These are phyloP conservation scores for Magnusiomyces starmeri DNA, from an alignment of 1,139 yeast species.

Conservation along the genomic window DNA sequence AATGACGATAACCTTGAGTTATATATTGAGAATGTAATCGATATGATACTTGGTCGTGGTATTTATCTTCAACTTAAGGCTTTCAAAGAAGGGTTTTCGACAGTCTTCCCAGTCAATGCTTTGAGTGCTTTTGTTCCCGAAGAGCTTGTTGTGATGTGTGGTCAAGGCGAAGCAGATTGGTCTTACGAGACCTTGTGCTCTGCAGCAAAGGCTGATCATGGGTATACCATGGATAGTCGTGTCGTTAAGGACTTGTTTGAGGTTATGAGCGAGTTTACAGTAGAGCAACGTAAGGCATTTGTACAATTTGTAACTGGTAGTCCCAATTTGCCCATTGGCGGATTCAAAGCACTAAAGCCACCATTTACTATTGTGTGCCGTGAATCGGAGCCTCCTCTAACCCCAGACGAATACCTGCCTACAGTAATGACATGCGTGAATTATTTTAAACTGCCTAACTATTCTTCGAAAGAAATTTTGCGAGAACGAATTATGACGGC, in stretches of 20 bases:
- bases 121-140: conserved; percentile 62
- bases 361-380: conserved; percentile 83
- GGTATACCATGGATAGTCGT: conserved; percentile 66
- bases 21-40: conserved; percentile 54
- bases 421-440: conserved; percentile 99
- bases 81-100: conserved; percentile 75
- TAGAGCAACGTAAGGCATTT: conserved; percentile 58
- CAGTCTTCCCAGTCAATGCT: conserved; percentile 74
- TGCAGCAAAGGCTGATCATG: conserved; percentile 81
- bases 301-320: conserved; percentile 89
- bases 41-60: conserved; percentile 58
- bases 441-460: conserved; percentile 81
- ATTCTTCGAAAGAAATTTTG: conserved; percentile 58
- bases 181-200: conserved; percentile 47
- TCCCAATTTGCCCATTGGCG: conserved; percentile 90
- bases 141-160: conserved; percentile 66
- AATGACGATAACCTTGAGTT: conserved; percentile 47
- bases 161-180: conserved; percentile 86
- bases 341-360: conserved; percentile 77
- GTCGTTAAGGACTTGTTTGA: conserved; percentile 54
- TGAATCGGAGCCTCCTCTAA: conserved; percentile 50
- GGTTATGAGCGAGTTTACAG: conserved; percentile 49
- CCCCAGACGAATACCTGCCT: conserved; percentile 80
- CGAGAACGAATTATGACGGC: conserved; percentile 56
- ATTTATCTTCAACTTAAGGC: conserved; percentile 56